A percentile compares a stretch with the other conserved stretches of the same genome.
Evolutionary conservation across 2,329 filamentous ascomycete species (phyloP).

Genomic region (Cryphonectria parasitica): DNA sequence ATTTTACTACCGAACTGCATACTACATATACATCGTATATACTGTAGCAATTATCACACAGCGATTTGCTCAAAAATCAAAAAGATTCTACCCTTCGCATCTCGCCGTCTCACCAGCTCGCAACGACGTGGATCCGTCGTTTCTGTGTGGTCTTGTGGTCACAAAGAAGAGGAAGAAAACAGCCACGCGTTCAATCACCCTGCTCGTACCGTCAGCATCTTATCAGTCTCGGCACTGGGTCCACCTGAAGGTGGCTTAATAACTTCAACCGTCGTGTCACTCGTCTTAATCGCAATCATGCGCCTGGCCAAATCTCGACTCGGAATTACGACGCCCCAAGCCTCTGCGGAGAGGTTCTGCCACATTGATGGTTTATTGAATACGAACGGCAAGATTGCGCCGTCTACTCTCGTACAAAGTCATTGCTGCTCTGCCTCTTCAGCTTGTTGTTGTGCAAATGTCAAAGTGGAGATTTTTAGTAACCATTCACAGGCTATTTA

Average conservation of each 20-base stretch:
- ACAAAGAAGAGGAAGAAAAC: background rate
- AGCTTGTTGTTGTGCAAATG: background rate
- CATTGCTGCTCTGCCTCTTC: background rate
- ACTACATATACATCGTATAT: background rate
- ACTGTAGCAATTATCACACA: background rate
- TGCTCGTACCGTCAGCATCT: conserved; percentile 1
- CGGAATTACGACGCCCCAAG: conserved; percentile 6
- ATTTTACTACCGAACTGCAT: background rate
- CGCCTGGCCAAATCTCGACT: background rate
- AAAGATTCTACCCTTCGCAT: background rate
- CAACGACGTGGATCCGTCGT: background rate
- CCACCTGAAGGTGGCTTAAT: conserved; percentile 1
- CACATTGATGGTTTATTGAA: conserved; percentile 12
- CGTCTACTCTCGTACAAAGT: background rate
- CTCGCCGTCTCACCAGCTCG: background rate
- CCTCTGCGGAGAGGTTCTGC: conserved; percentile 7
- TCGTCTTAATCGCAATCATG: background rate
- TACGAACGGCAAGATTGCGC: background rate
- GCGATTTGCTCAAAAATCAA: background rate
- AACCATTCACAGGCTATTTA: background rate
- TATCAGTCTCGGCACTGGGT: background rate
- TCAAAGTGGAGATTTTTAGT: background rate
- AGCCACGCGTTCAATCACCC: background rate
- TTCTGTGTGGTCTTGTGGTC: background rate
- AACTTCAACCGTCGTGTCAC: background rate